A percentile compares a stretch with the other conserved stretches of the same genome.
Evolutionary conservation across 441 rosid genomes (phyloP).

Genomic region (Erodium chrysanthum): DNA sequence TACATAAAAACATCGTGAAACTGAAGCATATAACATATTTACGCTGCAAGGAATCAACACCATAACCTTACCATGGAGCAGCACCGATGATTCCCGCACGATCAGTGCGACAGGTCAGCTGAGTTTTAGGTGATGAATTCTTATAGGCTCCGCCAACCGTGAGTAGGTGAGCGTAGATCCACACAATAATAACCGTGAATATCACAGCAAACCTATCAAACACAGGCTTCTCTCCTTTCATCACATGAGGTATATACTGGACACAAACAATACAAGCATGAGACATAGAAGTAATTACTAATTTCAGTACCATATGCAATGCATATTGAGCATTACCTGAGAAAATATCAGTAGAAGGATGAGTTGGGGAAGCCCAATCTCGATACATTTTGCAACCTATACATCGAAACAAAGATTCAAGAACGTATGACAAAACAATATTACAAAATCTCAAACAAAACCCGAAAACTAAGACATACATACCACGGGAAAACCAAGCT

Average conservation of each 20-base stretch:
- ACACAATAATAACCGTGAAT: constrained; percentile 59
- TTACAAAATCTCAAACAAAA: background rate
- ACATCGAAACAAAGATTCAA: constrained; percentile 15
- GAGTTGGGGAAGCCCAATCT: constrained; percentile 87
- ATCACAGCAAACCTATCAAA: constrained; percentile 78
- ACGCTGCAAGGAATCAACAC: constrained; percentile 1
- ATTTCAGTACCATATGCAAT: background rate
- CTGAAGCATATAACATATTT: no score
- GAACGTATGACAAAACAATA: constrained; percentile 1
- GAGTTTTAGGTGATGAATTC: constrained; percentile 47
- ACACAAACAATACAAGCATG: constrained; percentile 11
- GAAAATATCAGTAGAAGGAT: constrained; percentile 63
- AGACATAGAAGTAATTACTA: background rate
- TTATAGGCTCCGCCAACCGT: constrained; percentile 92
- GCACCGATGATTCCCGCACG: constrained; percentile 74
- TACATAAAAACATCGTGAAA: background rate
- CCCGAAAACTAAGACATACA: no score
- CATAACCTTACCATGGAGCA: constrained; percentile 67
- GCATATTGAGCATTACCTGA: constrained; percentile 37
- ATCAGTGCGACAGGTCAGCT: constrained; percentile 75
- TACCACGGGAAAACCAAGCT: constrained; percentile 90
- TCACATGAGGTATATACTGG: constrained; percentile 78
- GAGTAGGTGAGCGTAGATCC: constrained; percentile 83
- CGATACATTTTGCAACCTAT: constrained; percentile 74
- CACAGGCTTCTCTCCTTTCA: constrained; percentile 40